These are phyloP conservation scores for Scheffersomyces lignicola DNA, from an alignment of 1,139 yeast species.

Conservation along the genomic window DNA sequence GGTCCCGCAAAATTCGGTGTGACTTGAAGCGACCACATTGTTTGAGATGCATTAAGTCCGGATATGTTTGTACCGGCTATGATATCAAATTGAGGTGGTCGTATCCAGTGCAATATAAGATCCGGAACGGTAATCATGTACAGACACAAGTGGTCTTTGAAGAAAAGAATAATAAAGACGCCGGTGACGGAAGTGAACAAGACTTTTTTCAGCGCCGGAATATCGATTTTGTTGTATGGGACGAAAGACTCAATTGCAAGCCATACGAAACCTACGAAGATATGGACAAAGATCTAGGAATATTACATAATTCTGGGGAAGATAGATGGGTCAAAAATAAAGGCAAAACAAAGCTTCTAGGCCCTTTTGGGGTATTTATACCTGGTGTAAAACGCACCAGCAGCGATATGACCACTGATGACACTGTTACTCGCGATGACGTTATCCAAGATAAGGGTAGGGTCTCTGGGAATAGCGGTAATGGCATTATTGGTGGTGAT, in stretches of 20 bases:
- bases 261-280: slow-evolving; percentile 76
- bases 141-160: slow-evolving; percentile 27
- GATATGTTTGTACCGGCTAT: slow-evolving; percentile 76
- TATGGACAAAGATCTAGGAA: slow-evolving; percentile 70
- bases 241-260: slow-evolving; percentile 30
- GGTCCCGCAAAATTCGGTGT: slow-evolving; percentile 50
- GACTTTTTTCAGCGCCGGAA: slow-evolving; percentile 67
- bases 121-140: slow-evolving; percentile 24
- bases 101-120: slow-evolving; percentile 48
- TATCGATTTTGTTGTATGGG: slow-evolving; percentile 75
- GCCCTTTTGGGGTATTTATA: slow-evolving; percentile 82
- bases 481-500: too few relatives aligned
- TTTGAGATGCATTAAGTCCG: slow-evolving; percentile 42
- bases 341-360: slow-evolving; percentile 58
- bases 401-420: too few relatives aligned
- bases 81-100: slow-evolving; percentile 82
- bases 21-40: slow-evolving; percentile 47
- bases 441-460: not conserved
- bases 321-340: slow-evolving; percentile 31
- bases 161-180: slow-evolving; percentile 19
- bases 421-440: not conserved
- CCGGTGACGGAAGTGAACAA: slow-evolving; percentile 20
- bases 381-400: not conserved
- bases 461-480: not conserved
- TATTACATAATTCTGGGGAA: slow-evolving; percentile 55